Evolutionary conservation across 108 stramenopile genomes (phyloP), one percentile per base, ranked within the genome.

Genomic region (Pseudonitzschia pungens): DNA sequence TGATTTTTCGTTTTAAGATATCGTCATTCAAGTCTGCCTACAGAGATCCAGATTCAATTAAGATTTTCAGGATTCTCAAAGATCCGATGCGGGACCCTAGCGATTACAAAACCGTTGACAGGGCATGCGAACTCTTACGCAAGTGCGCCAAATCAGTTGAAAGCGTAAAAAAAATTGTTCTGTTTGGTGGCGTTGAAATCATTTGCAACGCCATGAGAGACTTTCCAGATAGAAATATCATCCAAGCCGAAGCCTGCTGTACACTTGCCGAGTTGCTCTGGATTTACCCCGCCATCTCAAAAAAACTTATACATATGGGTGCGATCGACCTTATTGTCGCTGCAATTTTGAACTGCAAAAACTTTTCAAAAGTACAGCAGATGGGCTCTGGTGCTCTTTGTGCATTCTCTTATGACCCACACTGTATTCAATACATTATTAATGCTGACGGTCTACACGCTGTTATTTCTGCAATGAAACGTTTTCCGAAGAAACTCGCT

Each of bases 121-220:
- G 28, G 0, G 29, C 57, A 7, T 58, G 57, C 14, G 57, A 58
- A 58, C 57, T 15, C 28, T 26, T 58, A 8, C 57, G 57, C 21
- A 58, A 58, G 57, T 58, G 57, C 14, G 15, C 27, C 5, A 58
- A 27, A 31, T 58, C 57, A 14, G 9, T 26, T 0, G 57, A 58
- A 3, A 26, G 29, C 14, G 57, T 31, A 26, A 58, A 58, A 26
- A 58, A 22, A 26, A 27, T 27, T 7, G 14, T 58, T 5, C n/a
- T 58, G 8, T 58, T 58, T 58, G 57, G 57, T 27, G 57, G 57
- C 29, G 24, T 58, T 26, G 57, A 58, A 58, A 14, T 58, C 24
- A 26, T 58, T 22, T 58, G 57, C 29, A 58, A 58, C 57, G 57
- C 57, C 57, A 58, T 58, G 57, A 33, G 29, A 58, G 57, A 31